Base-by-base conservation (phyloP, 306 rosid genomes). In the Hippophae gyantsensis region DNA sequence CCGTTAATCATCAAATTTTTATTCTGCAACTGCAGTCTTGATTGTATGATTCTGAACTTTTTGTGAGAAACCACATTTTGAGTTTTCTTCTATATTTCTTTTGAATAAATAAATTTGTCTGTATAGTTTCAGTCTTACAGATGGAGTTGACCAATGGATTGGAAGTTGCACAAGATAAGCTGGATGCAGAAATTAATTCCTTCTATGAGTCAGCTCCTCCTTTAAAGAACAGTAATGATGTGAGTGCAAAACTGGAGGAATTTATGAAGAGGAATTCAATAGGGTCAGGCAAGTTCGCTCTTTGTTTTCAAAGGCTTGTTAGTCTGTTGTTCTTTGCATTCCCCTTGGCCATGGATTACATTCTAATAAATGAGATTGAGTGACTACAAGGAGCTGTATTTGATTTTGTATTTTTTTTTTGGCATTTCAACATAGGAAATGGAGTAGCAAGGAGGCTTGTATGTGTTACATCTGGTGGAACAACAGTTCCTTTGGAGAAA, bases 381-480 rank as follows among this genome's bases (percentile, higher is more conserved):
- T 32, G 38, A 23, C 3, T 9, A 71, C 27, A 12, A 53, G 60
- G 44, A 10, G 54, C 18, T 61, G 54, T n/a, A 56, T 72, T 64
- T 75, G 63, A 63, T 25, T n/a, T 3, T 42, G 38, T 43, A 25
- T 59, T 14, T 44, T 47, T 47, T 61, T 7, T 69, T 52, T 40
- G 11, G 43, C 6, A 48, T 25, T 6, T 44, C 13, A 48, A 9
- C 55, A 6, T 70, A 78, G 95, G 44, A 63, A 77, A 59, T 68
- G 80, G 80, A 62, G 73, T 47, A 67, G 65, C 62, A 27, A 74
- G 82, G 78, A 85, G 79, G 71, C 66, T 90, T 64, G 96, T 81
- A 46, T 87, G 96, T 69, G 95, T 90, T 65, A 83, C 99, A 40
- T 88, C 99, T 3, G 97, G 99, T 53, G 99, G 99, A 14, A 92